Evolutionary conservation across 148 eudicot species (phyloP).

Genomic region (Cornus florida): DNA sequence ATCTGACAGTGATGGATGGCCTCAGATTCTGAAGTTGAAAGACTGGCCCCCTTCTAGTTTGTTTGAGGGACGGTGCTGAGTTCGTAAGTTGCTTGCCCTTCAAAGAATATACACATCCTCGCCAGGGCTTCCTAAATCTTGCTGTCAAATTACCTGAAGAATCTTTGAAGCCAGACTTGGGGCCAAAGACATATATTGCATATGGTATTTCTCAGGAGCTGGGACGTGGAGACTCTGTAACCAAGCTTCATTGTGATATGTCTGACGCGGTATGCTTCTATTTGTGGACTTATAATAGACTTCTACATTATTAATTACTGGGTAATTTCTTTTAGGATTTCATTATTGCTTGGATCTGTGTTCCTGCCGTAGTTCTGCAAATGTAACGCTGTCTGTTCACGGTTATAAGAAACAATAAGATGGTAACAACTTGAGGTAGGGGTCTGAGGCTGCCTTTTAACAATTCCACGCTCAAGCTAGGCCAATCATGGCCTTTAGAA

Average conservation of each 20-base stretch:
- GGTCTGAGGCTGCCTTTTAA: not conserved
- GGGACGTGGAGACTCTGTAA: constrained; percentile 78
- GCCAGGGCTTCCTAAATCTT: constrained; percentile 51
- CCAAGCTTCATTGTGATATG: constrained; percentile 72
- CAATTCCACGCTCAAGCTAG: not conserved
- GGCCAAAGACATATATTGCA: constrained; percentile 76
- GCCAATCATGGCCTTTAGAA: not conserved
- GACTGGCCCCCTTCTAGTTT: constrained; percentile 72
- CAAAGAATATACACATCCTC: constrained; percentile 71
- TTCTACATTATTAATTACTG: not conserved
- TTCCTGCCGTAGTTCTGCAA: not conserved
- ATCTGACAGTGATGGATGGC: constrained; percentile 41
- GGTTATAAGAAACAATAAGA: not conserved
- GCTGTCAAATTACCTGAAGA: constrained; percentile 47
- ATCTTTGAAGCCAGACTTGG: constrained; percentile 62
- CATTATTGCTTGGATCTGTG: not conserved
- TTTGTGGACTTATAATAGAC: not conserved
- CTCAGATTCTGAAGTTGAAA: constrained; percentile 58
- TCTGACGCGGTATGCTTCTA: constrained; percentile 55
- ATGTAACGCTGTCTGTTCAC: not conserved
- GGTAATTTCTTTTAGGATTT: not conserved
- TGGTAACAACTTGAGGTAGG: not conserved
- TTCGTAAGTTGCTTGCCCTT: constrained; percentile 62
- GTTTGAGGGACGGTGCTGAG: constrained; percentile 59
- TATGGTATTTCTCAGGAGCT: constrained; percentile 68